Base-by-base conservation (phyloP, 495 filamentous ascomycete genomes). In the Hypoxylon fragiforme region DNA sequence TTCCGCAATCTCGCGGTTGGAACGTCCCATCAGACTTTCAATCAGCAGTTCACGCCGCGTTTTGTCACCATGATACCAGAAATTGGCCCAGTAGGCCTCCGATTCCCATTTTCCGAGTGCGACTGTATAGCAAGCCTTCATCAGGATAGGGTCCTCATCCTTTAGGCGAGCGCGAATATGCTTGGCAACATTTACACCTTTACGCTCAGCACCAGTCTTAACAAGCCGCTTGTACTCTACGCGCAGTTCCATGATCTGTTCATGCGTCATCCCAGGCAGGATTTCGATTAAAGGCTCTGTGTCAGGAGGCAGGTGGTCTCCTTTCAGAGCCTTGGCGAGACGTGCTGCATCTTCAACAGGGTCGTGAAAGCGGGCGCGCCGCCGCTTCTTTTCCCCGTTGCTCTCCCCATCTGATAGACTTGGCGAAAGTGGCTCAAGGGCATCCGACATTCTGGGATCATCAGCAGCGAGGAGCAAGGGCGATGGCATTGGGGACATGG, bases 71-170 rank as follows among this genome's bases (percentile, higher is more conserved):
- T 97, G 94, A 73, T 97, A 98, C 85, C 92, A 98, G 71, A 89
- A 95, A 64, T 97, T 98, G 37, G 95, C 92, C 90, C 94, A 98
- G 77, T 94, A 97, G 1, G 89, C 92, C 69, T 98, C 94, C 44
- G 82, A 85, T 74, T 97, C 94, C 87, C 90, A 98, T 37, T 83
- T 78, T 2, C 95, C 94, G 0, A 97, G 82, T 7, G 94, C 92
- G 5, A 89, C 91, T 3, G 90, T 88, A 67, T 96, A 97, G 63
- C 84, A 88, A 7, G 87, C 85, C 69, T 97, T 97, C 71, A 90
- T 91, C 49, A 97, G 86, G 45, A 71, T 69, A 4, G 77, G 67
- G 47, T 81, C 74, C 50, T 83, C 78, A 36, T 82, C 79, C 62
- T 90, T 90, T 61, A 85, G 83, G 11, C 86, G 82, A 7, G 87